Evolutionary conservation across 257 asterid genomes (phyloP).

Genomic region (Penstemon barbatus): DNA sequence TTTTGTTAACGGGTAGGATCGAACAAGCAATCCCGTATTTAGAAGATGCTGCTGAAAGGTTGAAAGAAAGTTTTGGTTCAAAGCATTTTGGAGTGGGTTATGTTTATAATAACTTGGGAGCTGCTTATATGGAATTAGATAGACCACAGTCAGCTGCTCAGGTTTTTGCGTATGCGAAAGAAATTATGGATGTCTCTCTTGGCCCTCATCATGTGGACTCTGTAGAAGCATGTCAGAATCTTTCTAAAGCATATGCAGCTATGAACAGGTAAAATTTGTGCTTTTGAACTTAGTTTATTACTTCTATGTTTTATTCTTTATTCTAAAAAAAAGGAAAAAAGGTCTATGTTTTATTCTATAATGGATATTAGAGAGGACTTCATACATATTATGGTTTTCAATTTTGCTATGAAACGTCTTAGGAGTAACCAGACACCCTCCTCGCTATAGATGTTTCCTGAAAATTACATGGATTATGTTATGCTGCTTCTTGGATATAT

Average conservation of each 20-base stretch:
- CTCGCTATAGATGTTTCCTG: background rate
- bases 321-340: no score
- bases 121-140: conserved; percentile 83
- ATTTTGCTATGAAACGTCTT: conserved; percentile 8
- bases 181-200: conserved; percentile 85
- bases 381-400: background rate
- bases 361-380: background rate
- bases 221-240: conserved; percentile 79
- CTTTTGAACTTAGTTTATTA: conserved; percentile 14
- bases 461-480: background rate
- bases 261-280: conserved; percentile 62
- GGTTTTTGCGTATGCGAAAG: conserved; percentile 84
- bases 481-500: background rate
- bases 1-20: conserved; percentile 73
- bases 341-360: background rate
- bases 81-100: conserved; percentile 84
- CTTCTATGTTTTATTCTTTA: background rate
- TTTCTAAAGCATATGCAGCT: conserved; percentile 93
- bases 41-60: conserved; percentile 93
- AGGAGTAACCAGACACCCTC: background rate
- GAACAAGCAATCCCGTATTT: conserved; percentile 70
- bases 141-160: conserved; percentile 95
- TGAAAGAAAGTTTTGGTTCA: conserved; percentile 88
- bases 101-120: conserved; percentile 88
- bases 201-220: conserved; percentile 91